Base-by-base conservation (phyloP, 1,284 basidiomycete species). In the Cutaneotrichosporon dermatis region DNA sequence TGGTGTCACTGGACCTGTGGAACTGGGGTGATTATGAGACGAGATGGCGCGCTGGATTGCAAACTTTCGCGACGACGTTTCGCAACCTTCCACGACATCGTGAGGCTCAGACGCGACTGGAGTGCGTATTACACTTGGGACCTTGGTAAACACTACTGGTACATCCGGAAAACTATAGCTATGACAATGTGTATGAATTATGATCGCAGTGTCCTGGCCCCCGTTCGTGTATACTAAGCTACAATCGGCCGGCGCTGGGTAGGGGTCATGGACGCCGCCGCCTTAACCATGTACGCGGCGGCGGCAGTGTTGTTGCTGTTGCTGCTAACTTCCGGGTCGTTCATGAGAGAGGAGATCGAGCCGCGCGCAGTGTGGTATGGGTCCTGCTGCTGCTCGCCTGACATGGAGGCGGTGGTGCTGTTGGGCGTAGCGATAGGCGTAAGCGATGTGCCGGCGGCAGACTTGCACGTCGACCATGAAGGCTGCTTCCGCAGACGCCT, bases 401-500 rank as follows among this genome's bases (percentile, higher is more conserved):
- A 8, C 36, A 25, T 25, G 25, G 25, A 25, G 25, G 56, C 49
- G 12, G 42, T 54, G 13, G 40, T 36, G 16, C 45, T 54, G 4
- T 57, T 59, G 3, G 62, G 62, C 16, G 62, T 63, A 15, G 59
- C 62, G n/a, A 63, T 53, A 3, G 61, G 58, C 35, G 61, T 59
- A 25, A 55, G 37, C 43, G 34, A 43, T 11, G 44, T 54, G 16
- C 46, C 58, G 1, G 51, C 42, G n/a, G 51, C 50, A 25, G 25
- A 25, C 25, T 25, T 25, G 25, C 25, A 25, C 13, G 62, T 64
- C 46, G 54, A 55, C 62, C 62, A 64, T n/a, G 55, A 57, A 4
- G 25, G 25, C 25, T 57, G 51, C 54, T 61, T 64, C 52, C 48
- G 59, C 34, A 64, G 46, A 10, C 35, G 51, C 13, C 40, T 51